Evolutionary conservation across 305 asterid genomes (phyloP), one percentile per base, ranked within the genome.

Genomic region (Caryopteris hybrid): DNA sequence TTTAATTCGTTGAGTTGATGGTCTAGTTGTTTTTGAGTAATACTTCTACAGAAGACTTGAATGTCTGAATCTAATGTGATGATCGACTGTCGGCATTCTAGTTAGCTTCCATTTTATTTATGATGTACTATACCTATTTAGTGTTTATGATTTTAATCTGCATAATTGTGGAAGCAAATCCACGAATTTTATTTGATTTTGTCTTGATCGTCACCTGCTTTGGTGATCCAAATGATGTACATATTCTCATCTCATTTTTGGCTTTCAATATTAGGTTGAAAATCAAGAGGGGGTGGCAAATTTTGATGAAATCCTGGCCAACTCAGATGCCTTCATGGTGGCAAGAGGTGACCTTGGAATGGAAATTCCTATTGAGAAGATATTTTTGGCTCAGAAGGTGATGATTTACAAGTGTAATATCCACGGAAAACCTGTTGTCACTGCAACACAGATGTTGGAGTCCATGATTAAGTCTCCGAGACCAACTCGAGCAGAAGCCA

Each of bases 251-350:
- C 22, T 53, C 53, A 57, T 53, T 68, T 31, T 27, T 23, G 3
- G 8, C 7, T 20, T 31, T 23, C 46, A 2, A 36, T 5, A 41
- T 17, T 54, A 88, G 93, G 91, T 86, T 63, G 96, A 88, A 65
- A 88, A 88, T 69, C 91, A 86, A 78, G 91, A 88, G 78, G 96
- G 96, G 20, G 89, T 88, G 74, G 93, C 89, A 5, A 86, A 88
- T 74, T 84, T 88, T 58, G 96, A 88, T 70, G 96, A 88, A 9
- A 86, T 88, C 66, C 81, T 86, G 12, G 84, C 82, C 61, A 81
- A 86, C 59, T 79, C 93, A 14, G 93, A 88, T 54, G 92, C 93
- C 29, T 86, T 88, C 66, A 88, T 88, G 96, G 96, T 88, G 48
- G 92, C 91, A 27, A 61, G 91, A 65, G 89, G 95, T 6, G 89